phyloP scores from a whole-genome alignment of 83 land plant genomes.

The Diphasiastrum complanatum region DNA sequence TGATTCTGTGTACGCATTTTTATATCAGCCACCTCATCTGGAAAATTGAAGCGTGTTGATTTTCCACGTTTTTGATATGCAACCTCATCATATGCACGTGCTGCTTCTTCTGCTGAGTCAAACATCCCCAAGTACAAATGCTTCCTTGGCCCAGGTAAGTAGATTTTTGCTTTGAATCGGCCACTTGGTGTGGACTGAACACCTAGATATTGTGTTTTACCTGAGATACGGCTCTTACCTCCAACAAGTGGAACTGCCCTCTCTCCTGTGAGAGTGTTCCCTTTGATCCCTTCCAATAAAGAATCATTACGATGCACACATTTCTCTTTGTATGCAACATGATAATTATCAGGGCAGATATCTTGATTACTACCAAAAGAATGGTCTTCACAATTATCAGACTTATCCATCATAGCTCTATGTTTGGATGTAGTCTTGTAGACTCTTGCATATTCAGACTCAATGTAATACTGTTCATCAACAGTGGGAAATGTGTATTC shows the following conservation, averaged over 20 bases:
- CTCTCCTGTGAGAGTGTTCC: constrained; percentile 2
- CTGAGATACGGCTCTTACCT: constrained; percentile 3
- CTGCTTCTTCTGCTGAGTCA: constrained; percentile 26
- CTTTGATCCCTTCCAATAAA: no score
- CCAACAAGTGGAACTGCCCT: neutral
- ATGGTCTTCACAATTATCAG: neutral
- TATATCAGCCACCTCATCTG: constrained; percentile 1
- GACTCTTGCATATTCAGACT: constrained; percentile 35
- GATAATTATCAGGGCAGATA: no score
- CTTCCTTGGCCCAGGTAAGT: constrained; percentile 21
- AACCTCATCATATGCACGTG: constrained; percentile 27
- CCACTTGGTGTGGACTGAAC: constrained; percentile 28
- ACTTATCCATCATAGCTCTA: constrained; percentile 27
- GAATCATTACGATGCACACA: no score
- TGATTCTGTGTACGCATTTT: no score
- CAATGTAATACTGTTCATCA: constrained; percentile 25
- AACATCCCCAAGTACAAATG: constrained; percentile 25
- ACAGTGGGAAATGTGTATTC: neutral
- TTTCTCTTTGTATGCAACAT: no score
- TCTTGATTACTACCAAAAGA: neutral
- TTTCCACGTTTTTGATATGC: constrained; percentile 22
- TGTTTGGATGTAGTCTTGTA: constrained; percentile 38
- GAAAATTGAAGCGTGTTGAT: constrained; percentile 23
- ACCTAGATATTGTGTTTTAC: constrained; percentile 14
- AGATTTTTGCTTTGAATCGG: constrained; percentile 24